Evolutionary conservation across 495 filamentous ascomycete genomes (phyloP).

Genomic region (Hyaloscypha variabilis): DNA sequence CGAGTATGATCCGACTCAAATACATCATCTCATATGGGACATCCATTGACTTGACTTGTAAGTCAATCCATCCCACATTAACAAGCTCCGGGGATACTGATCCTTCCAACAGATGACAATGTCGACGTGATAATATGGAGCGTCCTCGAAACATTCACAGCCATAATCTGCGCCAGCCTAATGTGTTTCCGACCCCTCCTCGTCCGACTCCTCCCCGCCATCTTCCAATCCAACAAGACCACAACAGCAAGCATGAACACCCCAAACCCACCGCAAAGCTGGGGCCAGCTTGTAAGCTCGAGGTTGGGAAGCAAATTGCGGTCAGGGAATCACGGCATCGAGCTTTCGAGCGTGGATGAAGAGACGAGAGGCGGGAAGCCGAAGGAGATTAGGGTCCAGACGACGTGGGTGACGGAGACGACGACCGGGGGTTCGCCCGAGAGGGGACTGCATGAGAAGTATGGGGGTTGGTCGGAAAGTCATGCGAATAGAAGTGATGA

Average conservation of each 20-base stretch:
- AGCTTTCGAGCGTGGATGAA: not conserved
- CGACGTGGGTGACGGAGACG: not conserved
- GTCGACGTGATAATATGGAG: constrained; percentile 18
- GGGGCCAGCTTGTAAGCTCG: not conserved
- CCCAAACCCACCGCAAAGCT: not conserved
- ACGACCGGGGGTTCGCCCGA: not conserved
- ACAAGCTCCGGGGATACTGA: not conserved
- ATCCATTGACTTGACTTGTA: constrained; percentile 21
- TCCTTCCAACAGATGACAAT: constrained; percentile 10
- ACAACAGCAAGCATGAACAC: not conserved
- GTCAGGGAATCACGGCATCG: not conserved
- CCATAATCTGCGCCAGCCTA: constrained; percentile 19
- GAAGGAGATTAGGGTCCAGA: not conserved
- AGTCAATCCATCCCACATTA: not conserved
- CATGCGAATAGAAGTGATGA: not conserved
- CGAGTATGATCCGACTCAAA: constrained; percentile 20
- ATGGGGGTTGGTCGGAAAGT: not conserved
- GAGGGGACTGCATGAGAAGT: not conserved
- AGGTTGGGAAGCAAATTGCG: not conserved
- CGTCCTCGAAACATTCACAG: constrained; percentile 13
- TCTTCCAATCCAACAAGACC: constrained; percentile 5
- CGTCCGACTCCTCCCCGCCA: constrained; percentile 9
- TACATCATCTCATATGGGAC: constrained; percentile 18
- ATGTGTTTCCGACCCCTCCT: constrained; percentile 16
- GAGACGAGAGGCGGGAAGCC: not conserved